Base-by-base conservation (phyloP, 352 stramenopile genomes). In the Phytophthora aleatoria region DNA sequence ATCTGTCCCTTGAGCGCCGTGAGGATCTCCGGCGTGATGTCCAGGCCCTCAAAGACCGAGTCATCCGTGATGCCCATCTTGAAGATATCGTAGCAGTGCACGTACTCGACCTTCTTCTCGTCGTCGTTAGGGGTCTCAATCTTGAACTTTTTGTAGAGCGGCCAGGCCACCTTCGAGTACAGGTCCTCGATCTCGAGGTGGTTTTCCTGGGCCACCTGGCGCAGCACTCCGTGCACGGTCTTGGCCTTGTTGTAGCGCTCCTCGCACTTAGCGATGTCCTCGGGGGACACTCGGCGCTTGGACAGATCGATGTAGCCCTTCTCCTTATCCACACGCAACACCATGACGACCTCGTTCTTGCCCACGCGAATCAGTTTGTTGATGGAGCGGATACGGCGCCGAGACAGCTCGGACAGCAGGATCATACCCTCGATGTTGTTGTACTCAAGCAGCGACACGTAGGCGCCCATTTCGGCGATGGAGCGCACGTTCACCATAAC, bases 351-450 rank as follows among this genome's bases (percentile, higher is more conserved):
- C 83, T 99, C 98, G 74, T 99, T 99, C 67, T 98, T 97, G 63
- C 98, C 97, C n/a, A 99, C 97, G 33, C 98, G 94, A 67, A 99
- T 99, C 27, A 99, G 85, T 85, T 99, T 99, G 80, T 99, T 99
- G 83, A 99, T 99, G 53, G 93, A 99, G 15, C 98, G 97, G 74
- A 99, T 99, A 61, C 98, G 97, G 76, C 98, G 92, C 11, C 98
- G 89, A 48, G 91, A 99, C 43, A 99, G 85, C 79, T 99, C 98
- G n/a, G 91, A 99, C 9, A 99, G 82, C 67, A 99, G 70, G 72
- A 99, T 99, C 94, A 99, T 99, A 49, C 98, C 98, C 71, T 99
- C 94, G 67, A 99, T 99, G 84, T 99, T 99, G 86, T 99, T 99
- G 91, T 99, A 99, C 85, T 99, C 98, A 49, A 99, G 88, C 42